Evolutionary conservation across 139 green algal genomes (phyloP), one percentile per base, ranked within the genome.

Genomic region (Coelastrella sp.): DNA sequence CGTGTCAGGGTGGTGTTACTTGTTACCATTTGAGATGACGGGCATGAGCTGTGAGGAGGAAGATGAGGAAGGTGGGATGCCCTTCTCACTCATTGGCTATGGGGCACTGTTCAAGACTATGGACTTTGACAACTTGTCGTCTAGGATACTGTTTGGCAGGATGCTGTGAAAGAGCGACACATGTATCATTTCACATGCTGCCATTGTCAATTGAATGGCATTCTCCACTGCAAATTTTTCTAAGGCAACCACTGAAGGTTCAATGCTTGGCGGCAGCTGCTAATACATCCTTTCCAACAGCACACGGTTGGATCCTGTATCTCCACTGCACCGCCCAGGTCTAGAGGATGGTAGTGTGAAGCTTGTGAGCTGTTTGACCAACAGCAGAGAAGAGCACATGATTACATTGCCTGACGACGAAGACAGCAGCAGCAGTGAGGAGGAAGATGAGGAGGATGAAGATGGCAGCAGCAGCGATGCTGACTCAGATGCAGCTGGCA

Each of bases 341-440:
- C 22, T 88, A 56, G 83, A 88, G 83, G 83, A 85, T 66, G 23
- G 22, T 57, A 60, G 61, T 4, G 80, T 94, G 57, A 89, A 92
- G 87, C 73, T 94, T 88, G 78, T 91, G 19, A 93, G 60, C 56
- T 93, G 88, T 58, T 56, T 94, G 56, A n/a, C 66, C 74, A 94
- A 94, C 84, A 90, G 61, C 74, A 56, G 91, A 14, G 87, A 89
- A 79, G 74, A 58, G 5, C 92, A 94, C 88, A 94, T 94, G 92
- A 91, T 94, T 22, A 82, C 16, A 5, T 19, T 64, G 54, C 66
- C 60, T 10, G 84, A 90, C 58, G 89, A 89, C 0, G 80, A 79
- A 3, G 80, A 76, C 58, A 57, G 5, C 13, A 65, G 60, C 19
- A 66, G 84, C 5, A 74, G 59, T 5, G 79, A 61, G 0, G 4